A percentile compares a stretch with the other conserved stretches of the same genome.
phyloP scores from a whole-genome alignment of 140 eudicot genomes.

The Oenanthe javanica region DNA sequence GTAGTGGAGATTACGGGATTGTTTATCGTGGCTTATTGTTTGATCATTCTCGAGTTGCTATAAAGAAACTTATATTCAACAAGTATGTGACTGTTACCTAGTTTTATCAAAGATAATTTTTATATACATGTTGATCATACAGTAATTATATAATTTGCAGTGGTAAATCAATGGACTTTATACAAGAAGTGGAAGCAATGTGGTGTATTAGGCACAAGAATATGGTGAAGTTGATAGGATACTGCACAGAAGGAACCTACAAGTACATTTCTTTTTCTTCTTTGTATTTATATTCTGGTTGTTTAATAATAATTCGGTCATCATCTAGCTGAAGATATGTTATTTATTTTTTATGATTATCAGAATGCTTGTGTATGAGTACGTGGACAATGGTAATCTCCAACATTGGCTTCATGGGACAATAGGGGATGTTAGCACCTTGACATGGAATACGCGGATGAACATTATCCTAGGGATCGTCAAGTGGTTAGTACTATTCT shows the following conservation, averaged over 20 bases:
- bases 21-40: slow-evolving; percentile 27
- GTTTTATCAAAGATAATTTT: not conserved
- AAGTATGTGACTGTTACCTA: slow-evolving; percentile 19
- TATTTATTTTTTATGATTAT: not conserved
- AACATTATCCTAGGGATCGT: slow-evolving; percentile 30
- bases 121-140: not conserved
- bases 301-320: not conserved
- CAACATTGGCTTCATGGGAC: slow-evolving; percentile 37
- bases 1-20: slow-evolving; percentile 34
- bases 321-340: not conserved
- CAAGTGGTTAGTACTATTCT: slow-evolving; percentile 26
- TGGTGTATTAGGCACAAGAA: slow-evolving; percentile 43
- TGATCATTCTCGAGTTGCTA: slow-evolving; percentile 34
- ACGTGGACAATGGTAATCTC: slow-evolving; percentile 39
- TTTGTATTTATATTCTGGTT: no score
- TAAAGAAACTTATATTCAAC: slow-evolving; percentile 23
- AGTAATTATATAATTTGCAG: slow-evolving; percentile 14
- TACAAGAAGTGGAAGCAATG: slow-evolving; percentile 34
- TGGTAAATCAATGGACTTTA: slow-evolving; percentile 23
- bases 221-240: slow-evolving; percentile 53
- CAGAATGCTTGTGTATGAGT: slow-evolving; percentile 41
- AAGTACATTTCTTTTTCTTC: slow-evolving; percentile 21
- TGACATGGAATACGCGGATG: slow-evolving; percentile 33
- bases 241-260: slow-evolving; percentile 31
- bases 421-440: slow-evolving; percentile 18